These are phyloP conservation scores for Encephalitozoon cuniculi DNA, from an alignment of 371 early-diverging fungal species.

Conservation along the genomic window DNA sequence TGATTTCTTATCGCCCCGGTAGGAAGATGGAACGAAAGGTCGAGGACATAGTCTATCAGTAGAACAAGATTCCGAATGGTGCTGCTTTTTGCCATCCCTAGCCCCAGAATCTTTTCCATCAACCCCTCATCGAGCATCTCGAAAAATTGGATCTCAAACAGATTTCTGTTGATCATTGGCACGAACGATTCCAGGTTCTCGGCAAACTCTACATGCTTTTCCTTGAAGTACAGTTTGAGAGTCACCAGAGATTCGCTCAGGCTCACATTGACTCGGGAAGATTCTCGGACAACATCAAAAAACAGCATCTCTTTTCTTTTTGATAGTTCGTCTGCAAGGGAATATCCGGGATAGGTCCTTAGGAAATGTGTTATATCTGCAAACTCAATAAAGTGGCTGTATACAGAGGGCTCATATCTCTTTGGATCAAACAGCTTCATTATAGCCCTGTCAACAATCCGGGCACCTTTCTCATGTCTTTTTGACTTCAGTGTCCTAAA, in stretches of 20 bases:
- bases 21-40: conserved; percentile 21
- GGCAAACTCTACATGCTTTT: conserved; percentile 19
- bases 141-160: conserved; percentile 36
- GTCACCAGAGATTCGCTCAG: conserved; percentile 6
- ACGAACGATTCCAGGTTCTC: conserved; percentile 16
- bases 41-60: conserved; percentile 12
- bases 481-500: background rate
- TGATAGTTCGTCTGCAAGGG: background rate
- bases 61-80: background rate
- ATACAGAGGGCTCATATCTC: background rate
- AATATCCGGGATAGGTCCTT: background rate
- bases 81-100: background rate
- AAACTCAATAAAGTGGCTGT: background rate
- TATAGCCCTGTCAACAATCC: conserved; percentile 3
- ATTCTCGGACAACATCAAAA: background rate
- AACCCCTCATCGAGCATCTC: conserved; percentile 1
- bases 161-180: background rate
- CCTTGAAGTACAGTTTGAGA: conserved; percentile 25
- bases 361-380: conserved; percentile 5
- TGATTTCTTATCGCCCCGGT: background rate
- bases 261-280: conserved; percentile 2
- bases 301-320: background rate
- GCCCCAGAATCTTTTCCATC: background rate
- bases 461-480: conserved; percentile 2
- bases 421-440: background rate